Base-by-base conservation (phyloP, 305 asterid genomes). In the Rubia balearica region DNA sequence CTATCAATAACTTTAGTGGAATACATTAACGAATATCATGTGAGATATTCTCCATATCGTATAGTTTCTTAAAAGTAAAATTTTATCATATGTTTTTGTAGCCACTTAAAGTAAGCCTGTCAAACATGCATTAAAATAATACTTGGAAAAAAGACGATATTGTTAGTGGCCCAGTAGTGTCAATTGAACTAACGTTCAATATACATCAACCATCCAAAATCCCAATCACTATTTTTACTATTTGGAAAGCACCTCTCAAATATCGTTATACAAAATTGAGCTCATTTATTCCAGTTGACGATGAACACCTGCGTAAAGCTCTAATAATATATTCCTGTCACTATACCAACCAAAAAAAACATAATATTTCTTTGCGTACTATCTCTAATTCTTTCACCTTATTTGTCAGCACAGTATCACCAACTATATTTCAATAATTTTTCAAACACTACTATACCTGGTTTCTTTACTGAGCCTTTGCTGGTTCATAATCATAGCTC, bases 401-500 rank as follows among this genome's bases (percentile, higher is more conserved):
- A 51, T 68, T 68, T 55, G 10, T 13, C 48, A 13, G 8, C 5
- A 19, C n/a, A 49, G 70, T 24, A 43, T 42, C 45, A 41, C 43
- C 17, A 7, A 43, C 60, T 67, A 14, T 48, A 6, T 12, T 53
- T 36, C 1, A 6, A 67, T 24, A 36, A 27, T 53, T 9, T 68
- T 36, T 30, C 61, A 53, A 57, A 56, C 33, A 73, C 71, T 62
- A 73, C 71, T 62, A 60, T 51, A 19, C 55, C 70, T 41, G 43
- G 61, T 73, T 48, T 46, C 65, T 73, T 19, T 68, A 69, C 67
- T 77, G 85, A 24, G 81, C 53, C 79, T 77, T 84, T 51, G 67
- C 73, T 27, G 72, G 83, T 48, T 84, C 85, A 61, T 87, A 85
- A 72, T 84, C 85, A 61, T 87, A 85, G 73, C 70, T 81, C 61